Base-by-base conservation (phyloP, 495 filamentous ascomycete genomes). In the Talaromyces wortmannii region DNA sequence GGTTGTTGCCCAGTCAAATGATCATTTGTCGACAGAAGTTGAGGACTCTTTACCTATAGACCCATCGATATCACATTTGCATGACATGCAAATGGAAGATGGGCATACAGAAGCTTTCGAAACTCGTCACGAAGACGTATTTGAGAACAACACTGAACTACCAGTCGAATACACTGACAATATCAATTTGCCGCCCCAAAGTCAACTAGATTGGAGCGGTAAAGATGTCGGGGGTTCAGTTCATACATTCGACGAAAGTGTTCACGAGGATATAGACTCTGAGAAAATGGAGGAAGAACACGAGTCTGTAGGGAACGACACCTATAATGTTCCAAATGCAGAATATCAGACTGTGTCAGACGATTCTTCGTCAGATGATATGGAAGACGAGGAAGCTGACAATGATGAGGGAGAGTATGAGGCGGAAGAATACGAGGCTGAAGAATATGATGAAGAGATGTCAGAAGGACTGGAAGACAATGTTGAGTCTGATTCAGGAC, bases 401-500 rank as follows among this genome's bases (percentile, higher is more conserved):
- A 55, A 65, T 17, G 57, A 55, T 7, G 49, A 57, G 13, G 55
- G 56, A 29, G 59, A 59, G 33, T 66, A 60, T 32, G 63, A 54
- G n/a, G 66, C 64, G 32, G 15, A 32, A 40, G 23, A 6, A 15
- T 32, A 33, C 4, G 42, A 16, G n/a, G 66, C 64, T 31, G 15
- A 32, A 40, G 23, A 6, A 15, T 32, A 33, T 7, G 42, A 16
- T 5, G 45, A 55, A 13, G 46, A 43, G 11, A 55, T 55, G 16
- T 48, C 42, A 5, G 43, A 48, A 23, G 61, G 55, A 45, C 49
- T 49, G 5, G 55, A 50, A 42, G 44, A 57, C 10, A 51, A 43
- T 10, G 53, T 32, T 45, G 48, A 52, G 12, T 48, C 53, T 18
- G 57, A 45, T 7, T 54, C 59, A 3, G 55, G 43, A 52, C 36